Base-by-base conservation (phyloP, 345 rosid genomes). In the Eucalyptus pauciflora region DNA sequence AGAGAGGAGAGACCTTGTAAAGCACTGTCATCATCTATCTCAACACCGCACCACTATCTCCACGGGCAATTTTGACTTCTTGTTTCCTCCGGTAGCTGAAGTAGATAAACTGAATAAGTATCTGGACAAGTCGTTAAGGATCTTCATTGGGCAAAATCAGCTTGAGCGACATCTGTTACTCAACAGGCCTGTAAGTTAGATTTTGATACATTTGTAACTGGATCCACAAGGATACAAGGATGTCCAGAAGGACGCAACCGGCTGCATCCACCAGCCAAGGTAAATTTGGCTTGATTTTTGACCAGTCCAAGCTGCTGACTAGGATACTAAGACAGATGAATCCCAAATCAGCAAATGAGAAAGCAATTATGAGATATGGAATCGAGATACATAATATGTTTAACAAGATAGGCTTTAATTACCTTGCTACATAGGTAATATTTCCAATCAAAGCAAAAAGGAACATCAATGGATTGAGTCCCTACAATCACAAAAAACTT, bases 181-280 rank as follows among this genome's bases (percentile, higher is more conserved):
- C 27, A 80, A 20, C 48, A 50, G 52, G 56, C 54, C 80, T 33
- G 13, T 62, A 85, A 86, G 51, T 29, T 41, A 33, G 71, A 86
- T 71, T 49, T 69, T 45, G 54, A 56, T 25, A 9, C 24, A 37
- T 54, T 29, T 56, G 8, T 14, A 85, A 41, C 46, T 27, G 64
- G 24, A 48, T 54, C 43, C 17, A 79, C 50, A 88, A 93, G 95
- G 96, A 93, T 96, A 96, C 99, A 79, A 95, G 94, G 88, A 91
- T 80, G 91, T 96, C 99, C 79, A 96, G 99, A 81, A 96, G 87
- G 80, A 96, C 96, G 33, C 99, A 96, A 37, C 98, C 99, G 89
- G 94, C 95, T 48, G 98, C 99, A 92, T 96, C 99, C 69, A 94
- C 98, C 86, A 96, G 93, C 98, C 99, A 96, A 27, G 98, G 99